A percentile compares a stretch with the other conserved stretches of the same genome.
Conservation (phyloP, 2,329 filamentous ascomycete species). For the Berkeleyomyces rouxiae region DNA sequence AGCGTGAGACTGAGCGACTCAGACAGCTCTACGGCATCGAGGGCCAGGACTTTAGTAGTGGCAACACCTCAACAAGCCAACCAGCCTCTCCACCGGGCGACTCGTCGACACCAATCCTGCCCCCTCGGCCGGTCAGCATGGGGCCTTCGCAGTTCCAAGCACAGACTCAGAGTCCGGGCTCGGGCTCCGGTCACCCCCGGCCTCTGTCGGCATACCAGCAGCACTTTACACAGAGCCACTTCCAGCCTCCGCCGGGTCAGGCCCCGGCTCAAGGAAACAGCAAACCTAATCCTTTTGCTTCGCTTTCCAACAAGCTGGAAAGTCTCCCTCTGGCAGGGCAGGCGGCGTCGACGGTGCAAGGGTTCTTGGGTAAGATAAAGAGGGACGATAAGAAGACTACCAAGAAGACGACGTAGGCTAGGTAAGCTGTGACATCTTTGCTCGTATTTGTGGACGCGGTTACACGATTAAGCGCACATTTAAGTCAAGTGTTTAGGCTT, state of each 20-base stretch:
- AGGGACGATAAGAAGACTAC: slow-evolving; percentile 27
- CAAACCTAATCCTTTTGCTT: background rate
- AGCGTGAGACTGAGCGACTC: slow-evolving; percentile 71
- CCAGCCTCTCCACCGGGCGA: slow-evolving; percentile 16
- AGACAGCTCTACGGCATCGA: slow-evolving; percentile 48
- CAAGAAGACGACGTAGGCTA: slow-evolving; percentile 30
- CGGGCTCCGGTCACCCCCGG: slow-evolving; percentile 15
- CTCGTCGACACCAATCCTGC: slow-evolving; percentile 16
- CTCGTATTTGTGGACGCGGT: slow-evolving; percentile 1
- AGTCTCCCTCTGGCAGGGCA: slow-evolving; percentile 7
- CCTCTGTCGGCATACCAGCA: slow-evolving; percentile 18
- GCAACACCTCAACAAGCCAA: slow-evolving; percentile 15
- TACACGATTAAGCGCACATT: background rate
- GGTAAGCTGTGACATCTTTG: slow-evolving; percentile 20
- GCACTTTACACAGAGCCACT: slow-evolving; percentile 13
- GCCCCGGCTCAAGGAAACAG: background rate
- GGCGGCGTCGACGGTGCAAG: slow-evolving; percentile 29
- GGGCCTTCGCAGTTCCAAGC: slow-evolving; percentile 1
- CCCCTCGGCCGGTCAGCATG: slow-evolving; percentile 30
- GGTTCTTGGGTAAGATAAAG: slow-evolving; percentile 24
- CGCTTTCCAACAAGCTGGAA: slow-evolving; percentile 2
- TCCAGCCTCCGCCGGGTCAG: slow-evolving; percentile 15
- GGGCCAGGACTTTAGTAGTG: slow-evolving; percentile 22
- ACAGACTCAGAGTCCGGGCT: slow-evolving; percentile 2
- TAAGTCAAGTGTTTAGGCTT: background rate